Evolutionary conservation across 2,329 filamentous ascomycete genomes (phyloP).

Genomic region (Penicillium corylophilum): DNA sequence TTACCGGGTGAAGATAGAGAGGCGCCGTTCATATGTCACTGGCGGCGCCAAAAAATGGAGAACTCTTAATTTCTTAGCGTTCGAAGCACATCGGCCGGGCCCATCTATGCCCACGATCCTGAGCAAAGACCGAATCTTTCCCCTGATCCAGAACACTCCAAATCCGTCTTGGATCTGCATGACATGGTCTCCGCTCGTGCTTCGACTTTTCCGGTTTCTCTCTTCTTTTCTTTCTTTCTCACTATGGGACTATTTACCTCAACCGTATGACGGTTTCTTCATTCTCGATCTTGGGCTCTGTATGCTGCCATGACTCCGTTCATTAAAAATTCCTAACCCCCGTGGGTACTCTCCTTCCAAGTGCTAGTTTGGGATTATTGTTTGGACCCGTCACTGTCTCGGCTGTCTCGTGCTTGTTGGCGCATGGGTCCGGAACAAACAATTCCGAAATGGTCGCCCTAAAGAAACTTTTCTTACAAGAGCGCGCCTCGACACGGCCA

Average conservation of each 20-base stretch:
- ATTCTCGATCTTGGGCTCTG: constrained; percentile 2
- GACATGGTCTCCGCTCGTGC: constrained; percentile 12
- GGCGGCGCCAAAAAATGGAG: constrained; percentile 7
- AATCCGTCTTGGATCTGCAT: background rate
- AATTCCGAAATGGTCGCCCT: constrained; percentile 33
- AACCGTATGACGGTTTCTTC: constrained; percentile 14
- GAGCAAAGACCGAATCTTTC: constrained; percentile 19
- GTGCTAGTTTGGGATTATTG: constrained; percentile 8
- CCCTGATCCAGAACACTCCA: constrained; percentile 21
- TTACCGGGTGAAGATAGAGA: constrained; percentile 5
- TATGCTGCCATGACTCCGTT: constrained; percentile 17
- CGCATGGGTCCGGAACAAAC: constrained; percentile 1
- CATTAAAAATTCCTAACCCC: constrained; percentile 11
- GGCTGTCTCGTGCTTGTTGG: background rate
- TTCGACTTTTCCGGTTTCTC: constrained; percentile 4
- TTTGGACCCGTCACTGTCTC: constrained; percentile 2
- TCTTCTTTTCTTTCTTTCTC: constrained; percentile 7
- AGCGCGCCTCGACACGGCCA: constrained; percentile 20
- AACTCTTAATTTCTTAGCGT: constrained; percentile 24
- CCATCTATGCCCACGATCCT: constrained; percentile 19
- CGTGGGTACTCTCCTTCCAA: constrained; percentile 14
- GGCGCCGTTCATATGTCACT: constrained; percentile 14
- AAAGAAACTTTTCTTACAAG: constrained; percentile 34
- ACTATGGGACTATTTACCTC: constrained; percentile 1
- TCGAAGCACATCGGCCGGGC: constrained; percentile 18